phyloP scores from a whole-genome alignment of 306 rosid species.

The Purshia tridentata region DNA sequence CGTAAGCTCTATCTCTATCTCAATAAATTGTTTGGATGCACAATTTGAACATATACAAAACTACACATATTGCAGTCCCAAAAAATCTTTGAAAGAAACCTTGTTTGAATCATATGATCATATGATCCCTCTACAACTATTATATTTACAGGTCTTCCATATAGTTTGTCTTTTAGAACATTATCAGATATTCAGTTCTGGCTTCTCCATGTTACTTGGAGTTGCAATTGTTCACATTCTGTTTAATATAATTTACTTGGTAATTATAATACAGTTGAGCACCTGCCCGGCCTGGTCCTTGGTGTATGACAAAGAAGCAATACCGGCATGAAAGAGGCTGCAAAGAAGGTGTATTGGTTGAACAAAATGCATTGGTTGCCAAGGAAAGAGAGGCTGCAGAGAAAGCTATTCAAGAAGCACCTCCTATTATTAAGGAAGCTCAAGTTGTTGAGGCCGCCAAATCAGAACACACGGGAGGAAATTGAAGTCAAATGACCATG shows the following conservation, averaged over 20 bases:
- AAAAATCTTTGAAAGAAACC: background rate
- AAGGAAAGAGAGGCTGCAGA: no score
- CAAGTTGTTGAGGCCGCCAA: no score
- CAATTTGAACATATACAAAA: background rate
- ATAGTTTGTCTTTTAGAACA: background rate
- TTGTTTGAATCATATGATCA: background rate
- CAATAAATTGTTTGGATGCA: background rate
- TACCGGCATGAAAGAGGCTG: no score
- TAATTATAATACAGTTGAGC: slow-evolving; percentile 61
- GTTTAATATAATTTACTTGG: slow-evolving; percentile 14
- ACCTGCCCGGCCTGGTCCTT: slow-evolving; percentile 72
- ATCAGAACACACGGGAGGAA: no score
- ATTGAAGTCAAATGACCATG: no score
- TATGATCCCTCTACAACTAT: background rate
- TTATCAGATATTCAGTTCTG: background rate
- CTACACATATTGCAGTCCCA: background rate
- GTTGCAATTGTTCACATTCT: slow-evolving; percentile 8
- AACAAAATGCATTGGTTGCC: no score
- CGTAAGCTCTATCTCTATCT: slow-evolving; percentile 43
- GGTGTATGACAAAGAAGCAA: slow-evolving; percentile 77
- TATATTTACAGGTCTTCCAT: background rate
- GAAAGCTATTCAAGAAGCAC: no score
- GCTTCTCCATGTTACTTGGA: background rate
- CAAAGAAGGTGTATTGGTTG: no score
- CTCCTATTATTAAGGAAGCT: no score